These are phyloP conservation scores for Reticulascus tulasneorum DNA, from an alignment of 2,329 filamentous ascomycete genomes.

Conservation along the genomic window DNA sequence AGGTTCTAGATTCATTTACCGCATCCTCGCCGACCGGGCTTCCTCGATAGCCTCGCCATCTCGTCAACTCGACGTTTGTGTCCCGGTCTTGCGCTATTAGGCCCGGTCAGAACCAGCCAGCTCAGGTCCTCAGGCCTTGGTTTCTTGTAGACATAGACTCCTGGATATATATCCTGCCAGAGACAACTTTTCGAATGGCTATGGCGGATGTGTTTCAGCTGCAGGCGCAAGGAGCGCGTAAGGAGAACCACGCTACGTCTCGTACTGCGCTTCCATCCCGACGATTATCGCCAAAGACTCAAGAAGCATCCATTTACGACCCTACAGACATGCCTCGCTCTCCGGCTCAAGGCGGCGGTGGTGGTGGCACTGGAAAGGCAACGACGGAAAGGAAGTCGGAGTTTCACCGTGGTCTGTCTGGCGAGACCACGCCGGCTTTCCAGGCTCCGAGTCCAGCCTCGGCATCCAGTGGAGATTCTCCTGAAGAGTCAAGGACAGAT, in stretches of 20 bases:
- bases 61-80: too few relatives aligned
- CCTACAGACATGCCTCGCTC: background rate
- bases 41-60: too few relatives aligned
- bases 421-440: constrained; percentile 10
- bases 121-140: too few relatives aligned
- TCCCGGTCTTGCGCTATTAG: too few relatives aligned
- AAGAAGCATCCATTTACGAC: constrained; percentile 1
- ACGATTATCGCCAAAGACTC: constrained; percentile 12
- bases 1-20: too few relatives aligned
- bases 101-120: too few relatives aligned
- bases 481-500: constrained; percentile 4
- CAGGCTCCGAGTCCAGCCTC: constrained; percentile 13
- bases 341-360: background rate
- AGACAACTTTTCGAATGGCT: constrained; percentile 14
- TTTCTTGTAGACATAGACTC: too few relatives aligned
- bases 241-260: constrained; percentile 9
- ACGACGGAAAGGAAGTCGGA: too few relatives aligned
- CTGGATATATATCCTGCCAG: too few relatives aligned
- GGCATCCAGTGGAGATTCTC: constrained; percentile 9
- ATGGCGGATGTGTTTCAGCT: constrained; percentile 14
- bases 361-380: too few relatives aligned
- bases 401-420: constrained; percentile 12
- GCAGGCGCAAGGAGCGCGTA: constrained; percentile 10
- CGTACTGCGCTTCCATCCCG: constrained; percentile 15
- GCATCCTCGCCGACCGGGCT: too few relatives aligned